Base-by-base conservation (phyloP, 192 early-diverging fungal genomes). In the Entomortierella lignicola region DNA sequence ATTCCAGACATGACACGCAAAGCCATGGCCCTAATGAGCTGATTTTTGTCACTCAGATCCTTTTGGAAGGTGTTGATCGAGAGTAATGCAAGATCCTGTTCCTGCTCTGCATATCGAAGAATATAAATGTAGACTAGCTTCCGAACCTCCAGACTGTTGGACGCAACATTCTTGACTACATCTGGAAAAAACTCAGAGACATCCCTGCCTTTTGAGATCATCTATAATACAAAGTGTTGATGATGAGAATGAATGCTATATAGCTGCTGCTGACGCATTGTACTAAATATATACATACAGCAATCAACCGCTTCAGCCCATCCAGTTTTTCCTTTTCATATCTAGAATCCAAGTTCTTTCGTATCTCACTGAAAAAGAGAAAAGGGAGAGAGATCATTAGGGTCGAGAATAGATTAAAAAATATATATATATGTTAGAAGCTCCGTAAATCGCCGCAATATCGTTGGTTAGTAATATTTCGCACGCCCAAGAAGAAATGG, bases 1-100 rank as follows among this genome's bases (percentile, higher is more conserved):
- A 98, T 99, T 55, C 95, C 93, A 29, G 93, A 94, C 94, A 99
- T 92, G 18, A 98, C 98, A 31, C 97, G 88, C 60, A 99, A 82
- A 0, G 98, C 95, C 93, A 98, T 96, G 3, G 94, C 95, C 30
- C 98, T 86, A 55, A 99, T 97, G 41, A 95, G 88, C 50, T 94
- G 95, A 84, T 96, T 98, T 67, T 87, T 85, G 67, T 99, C 98
- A 6, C 92, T 87, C 27, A 99, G 81, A 75, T 99, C 98, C 67
- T 94, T 94, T 85, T 99, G 98, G 70, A 99, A 98, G 0, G 97
- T 99, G 72, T 99, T 99, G 77, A 99, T 92, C 10, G 96, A 95
- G 12, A 99, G 77, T 20, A 99, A 81, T 32, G 96, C 94, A 55
- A 99, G 85, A 81, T 99, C 98, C 47, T 93, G 98, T 71, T 99